Evolutionary conservation across 108 stramenopile genomes (phyloP).

Genomic region (Skeletonema potamos): DNA sequence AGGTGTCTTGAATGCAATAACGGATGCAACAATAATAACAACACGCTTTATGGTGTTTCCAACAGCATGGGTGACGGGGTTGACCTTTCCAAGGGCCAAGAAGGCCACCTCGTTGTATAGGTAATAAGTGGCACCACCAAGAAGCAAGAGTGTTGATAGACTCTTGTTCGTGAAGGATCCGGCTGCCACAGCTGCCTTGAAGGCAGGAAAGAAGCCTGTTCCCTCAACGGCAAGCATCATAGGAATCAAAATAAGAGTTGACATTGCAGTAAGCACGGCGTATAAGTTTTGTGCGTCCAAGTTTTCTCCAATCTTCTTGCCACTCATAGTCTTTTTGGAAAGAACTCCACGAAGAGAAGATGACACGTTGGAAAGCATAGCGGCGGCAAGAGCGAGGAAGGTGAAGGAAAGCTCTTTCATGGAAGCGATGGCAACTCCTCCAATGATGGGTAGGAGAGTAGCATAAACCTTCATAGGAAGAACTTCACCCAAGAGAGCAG

Average conservation of each 20-base stretch:
- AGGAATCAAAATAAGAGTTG: slow-evolving; percentile 88
- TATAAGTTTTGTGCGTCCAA: slow-evolving; percentile 96
- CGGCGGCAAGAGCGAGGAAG: slow-evolving; percentile 89
- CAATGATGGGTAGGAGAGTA: slow-evolving; percentile 96
- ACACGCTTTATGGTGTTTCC: slow-evolving; percentile 99
- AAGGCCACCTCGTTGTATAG: slow-evolving; percentile 99
- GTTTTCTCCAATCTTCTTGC: slow-evolving; percentile 96
- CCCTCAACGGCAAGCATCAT: slow-evolving; percentile 91
- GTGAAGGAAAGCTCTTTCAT: slow-evolving; percentile 98
- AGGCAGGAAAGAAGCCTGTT: slow-evolving; percentile 78
- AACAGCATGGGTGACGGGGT: slow-evolving; percentile 96
- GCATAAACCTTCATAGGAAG: slow-evolving; percentile 86
- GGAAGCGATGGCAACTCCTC: slow-evolving; percentile 96
- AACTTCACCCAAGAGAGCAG: slow-evolving; percentile 85
- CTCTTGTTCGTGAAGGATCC: slow-evolving; percentile 77
- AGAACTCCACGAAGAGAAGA: slow-evolving; percentile 95
- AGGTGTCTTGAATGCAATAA: slow-evolving; percentile 95
- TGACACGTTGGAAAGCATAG: slow-evolving; percentile 97
- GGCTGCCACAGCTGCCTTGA: slow-evolving; percentile 73
- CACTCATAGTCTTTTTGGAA: slow-evolving; percentile 93
- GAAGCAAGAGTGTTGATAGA: slow-evolving; percentile 48
- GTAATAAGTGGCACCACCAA: slow-evolving; percentile 91
- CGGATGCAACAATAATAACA: slow-evolving; percentile 95
- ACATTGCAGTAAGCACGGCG: slow-evolving; percentile 96
- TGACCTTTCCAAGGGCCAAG: slow-evolving; percentile 94